phyloP scores from a whole-genome alignment of 495 filamentous ascomycete species.

The Bombardia bombarda region DNA sequence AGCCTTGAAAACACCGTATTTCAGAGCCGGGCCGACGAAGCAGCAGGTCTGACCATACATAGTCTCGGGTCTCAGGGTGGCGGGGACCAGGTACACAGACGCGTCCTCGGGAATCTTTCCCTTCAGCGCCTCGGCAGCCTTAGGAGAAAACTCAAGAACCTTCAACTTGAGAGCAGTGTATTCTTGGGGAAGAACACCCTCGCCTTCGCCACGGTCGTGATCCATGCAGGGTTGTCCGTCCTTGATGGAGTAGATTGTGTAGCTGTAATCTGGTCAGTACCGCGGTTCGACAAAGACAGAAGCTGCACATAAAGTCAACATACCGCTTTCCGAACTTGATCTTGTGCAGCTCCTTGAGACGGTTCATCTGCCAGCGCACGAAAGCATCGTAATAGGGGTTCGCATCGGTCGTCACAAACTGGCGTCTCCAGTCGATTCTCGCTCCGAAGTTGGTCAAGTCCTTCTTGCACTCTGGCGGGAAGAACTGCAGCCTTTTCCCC shows the following conservation, averaged over 20 bases:
- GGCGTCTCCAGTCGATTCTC: slow-evolving; percentile 72
- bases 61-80: slow-evolving; percentile 85
- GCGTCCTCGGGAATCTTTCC: slow-evolving; percentile 66
- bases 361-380: slow-evolving; percentile 84
- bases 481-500: slow-evolving; percentile 66
- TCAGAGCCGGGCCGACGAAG: slow-evolving; percentile 63
- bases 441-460: slow-evolving; percentile 68
- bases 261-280: too few relatives aligned
- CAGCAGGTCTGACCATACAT: slow-evolving; percentile 97
- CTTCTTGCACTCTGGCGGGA: slow-evolving; percentile 61
- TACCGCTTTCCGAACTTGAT: slow-evolving; percentile 75
- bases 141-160: slow-evolving; percentile 71
- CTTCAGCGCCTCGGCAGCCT: slow-evolving; percentile 53
- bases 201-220: slow-evolving; percentile 81
- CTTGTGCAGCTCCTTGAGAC: slow-evolving; percentile 69
- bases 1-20: slow-evolving; percentile 6
- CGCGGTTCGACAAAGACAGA: too few relatives aligned
- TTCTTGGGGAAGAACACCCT: slow-evolving; percentile 78
- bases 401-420: slow-evolving; percentile 76
- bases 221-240: slow-evolving; percentile 94
- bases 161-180: slow-evolving; percentile 82
- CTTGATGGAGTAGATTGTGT: slow-evolving; percentile 74
- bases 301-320: too few relatives aligned
- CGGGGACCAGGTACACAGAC: slow-evolving; percentile 78
- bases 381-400: slow-evolving; percentile 88